phyloP scores from a whole-genome alignment of 495 filamentous ascomycete species.

The Penicillium paradoxum region DNA sequence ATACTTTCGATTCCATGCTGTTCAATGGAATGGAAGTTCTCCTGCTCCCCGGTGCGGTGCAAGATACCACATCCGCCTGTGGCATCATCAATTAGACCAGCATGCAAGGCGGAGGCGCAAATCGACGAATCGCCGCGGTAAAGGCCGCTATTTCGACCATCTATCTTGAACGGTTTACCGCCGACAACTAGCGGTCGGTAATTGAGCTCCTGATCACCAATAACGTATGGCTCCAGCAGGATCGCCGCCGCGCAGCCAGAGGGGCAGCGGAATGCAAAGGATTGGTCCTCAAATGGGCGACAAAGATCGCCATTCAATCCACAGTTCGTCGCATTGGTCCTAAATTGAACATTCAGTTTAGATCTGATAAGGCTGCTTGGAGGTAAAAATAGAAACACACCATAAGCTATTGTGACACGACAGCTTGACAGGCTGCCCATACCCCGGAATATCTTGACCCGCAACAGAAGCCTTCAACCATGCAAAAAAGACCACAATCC shows the following conservation, averaged over 20 bases:
- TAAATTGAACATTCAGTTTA: constrained; percentile 6
- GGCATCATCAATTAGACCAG: constrained; percentile 58
- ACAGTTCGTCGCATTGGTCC: constrained; percentile 53
- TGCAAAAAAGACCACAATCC: constrained; percentile 61
- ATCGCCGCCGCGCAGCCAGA: constrained; percentile 58
- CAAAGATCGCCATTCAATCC: constrained; percentile 68
- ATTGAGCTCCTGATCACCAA: constrained; percentile 61
- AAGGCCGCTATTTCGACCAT: constrained; percentile 33
- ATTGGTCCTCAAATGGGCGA: constrained; percentile 61
- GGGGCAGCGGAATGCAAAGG: constrained; percentile 70
- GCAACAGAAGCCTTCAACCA: constrained; percentile 56
- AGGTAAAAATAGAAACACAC: constrained; percentile 26
- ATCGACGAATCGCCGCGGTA: constrained; percentile 79
- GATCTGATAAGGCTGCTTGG: background rate
- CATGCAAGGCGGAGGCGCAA: constrained; percentile 69
- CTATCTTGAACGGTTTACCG: constrained; percentile 47
- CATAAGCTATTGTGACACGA: constrained; percentile 50
- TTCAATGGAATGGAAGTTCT: constrained; percentile 46
- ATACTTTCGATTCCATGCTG: constrained; percentile 61
- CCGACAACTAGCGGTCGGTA: constrained; percentile 67
- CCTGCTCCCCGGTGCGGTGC: constrained; percentile 54
- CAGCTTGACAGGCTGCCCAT: constrained; percentile 52
- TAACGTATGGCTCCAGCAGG: constrained; percentile 63
- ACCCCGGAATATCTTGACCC: constrained; percentile 54
- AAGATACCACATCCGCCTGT: constrained; percentile 72